These are phyloP conservation scores for Cicer chorassanicum DNA, from an alignment of 306 rosid species.

Conservation along the genomic window DNA sequence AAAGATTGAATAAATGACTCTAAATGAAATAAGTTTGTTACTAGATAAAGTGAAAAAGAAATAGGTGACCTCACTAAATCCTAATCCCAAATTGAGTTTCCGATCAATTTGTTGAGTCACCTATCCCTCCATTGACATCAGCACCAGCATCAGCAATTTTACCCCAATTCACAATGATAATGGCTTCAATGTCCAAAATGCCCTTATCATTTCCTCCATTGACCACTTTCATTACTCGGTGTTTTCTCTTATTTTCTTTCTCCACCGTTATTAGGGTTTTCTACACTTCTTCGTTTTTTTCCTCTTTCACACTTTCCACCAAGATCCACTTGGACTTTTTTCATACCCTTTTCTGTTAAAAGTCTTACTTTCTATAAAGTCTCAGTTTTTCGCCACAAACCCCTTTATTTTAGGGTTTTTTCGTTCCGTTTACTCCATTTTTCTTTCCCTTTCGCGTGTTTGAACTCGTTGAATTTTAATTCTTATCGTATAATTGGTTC, in stretches of 20 bases:
- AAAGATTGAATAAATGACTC: no score
- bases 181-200: background rate
- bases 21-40: no score
- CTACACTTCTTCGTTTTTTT: constrained; percentile 18
- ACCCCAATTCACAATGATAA: background rate
- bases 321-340: constrained; percentile 22
- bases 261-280: constrained; percentile 42
- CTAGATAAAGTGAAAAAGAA: no score
- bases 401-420: background rate
- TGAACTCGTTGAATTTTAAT: background rate
- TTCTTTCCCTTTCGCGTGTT: background rate
- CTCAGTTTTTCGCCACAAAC: constrained; percentile 34
- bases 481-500: background rate
- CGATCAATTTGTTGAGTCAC: background rate
- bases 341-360: constrained; percentile 12
- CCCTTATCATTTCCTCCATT: constrained; percentile 33
- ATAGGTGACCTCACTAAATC: no score
- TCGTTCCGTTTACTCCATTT: constrained; percentile 7
- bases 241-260: constrained; percentile 5
- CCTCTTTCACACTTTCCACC: constrained; percentile 33
- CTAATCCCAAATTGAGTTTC: background rate
- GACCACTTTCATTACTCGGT: constrained; percentile 34
- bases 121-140: background rate
- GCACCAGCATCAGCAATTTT: background rate
- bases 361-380: constrained; percentile 42